Evolutionary conservation across 2,329 filamentous ascomycete genomes (phyloP).

Genomic region (Colletotrichum agaves): DNA sequence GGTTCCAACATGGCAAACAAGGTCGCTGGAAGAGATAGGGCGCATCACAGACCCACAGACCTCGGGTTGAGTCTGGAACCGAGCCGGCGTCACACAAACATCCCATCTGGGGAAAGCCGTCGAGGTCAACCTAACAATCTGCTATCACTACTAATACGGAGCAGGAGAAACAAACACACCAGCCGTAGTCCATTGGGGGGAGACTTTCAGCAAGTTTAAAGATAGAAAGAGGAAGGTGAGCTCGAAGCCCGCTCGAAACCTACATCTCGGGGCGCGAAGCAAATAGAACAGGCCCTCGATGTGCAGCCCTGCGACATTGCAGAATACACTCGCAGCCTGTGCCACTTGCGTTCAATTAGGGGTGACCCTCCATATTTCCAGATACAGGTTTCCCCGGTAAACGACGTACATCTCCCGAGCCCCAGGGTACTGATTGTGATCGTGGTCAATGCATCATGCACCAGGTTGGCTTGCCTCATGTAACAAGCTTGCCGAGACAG

Average conservation of each 20-base stretch:
- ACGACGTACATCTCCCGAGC: slow-evolving; percentile 22
- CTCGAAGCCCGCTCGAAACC: not conserved
- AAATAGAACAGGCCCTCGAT: not conserved
- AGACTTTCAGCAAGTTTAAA: not conserved
- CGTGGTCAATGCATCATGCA: slow-evolving; percentile 33
- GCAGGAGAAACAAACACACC: not conserved
- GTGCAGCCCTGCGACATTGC: slow-evolving; percentile 3
- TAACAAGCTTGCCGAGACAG: slow-evolving; percentile 31
- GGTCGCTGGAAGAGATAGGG: not conserved
- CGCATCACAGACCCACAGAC: slow-evolving; percentile 29
- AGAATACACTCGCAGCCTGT: not conserved
- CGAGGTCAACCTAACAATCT: not conserved
- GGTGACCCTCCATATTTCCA: slow-evolving; percentile 22
- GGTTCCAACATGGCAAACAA: not conserved
- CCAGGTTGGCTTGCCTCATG: slow-evolving; percentile 20
- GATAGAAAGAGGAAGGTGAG: too few relatives aligned
- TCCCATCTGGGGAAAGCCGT: slow-evolving; percentile 17
- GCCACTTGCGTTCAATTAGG: not conserved
- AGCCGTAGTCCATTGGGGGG: not conserved
- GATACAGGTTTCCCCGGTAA: slow-evolving; percentile 7
- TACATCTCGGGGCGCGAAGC: not conserved
- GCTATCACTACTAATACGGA: not conserved
- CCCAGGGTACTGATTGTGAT: slow-evolving; percentile 10
- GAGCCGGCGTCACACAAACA: slow-evolving; percentile 36
- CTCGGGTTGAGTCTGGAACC: slow-evolving; percentile 29